Percentiles rank a stretch among this genome's conserved stretches.
phyloP scores from a whole-genome alignment of 129 eudicot genomes.

The Chrysanthemum makinoi region DNA sequence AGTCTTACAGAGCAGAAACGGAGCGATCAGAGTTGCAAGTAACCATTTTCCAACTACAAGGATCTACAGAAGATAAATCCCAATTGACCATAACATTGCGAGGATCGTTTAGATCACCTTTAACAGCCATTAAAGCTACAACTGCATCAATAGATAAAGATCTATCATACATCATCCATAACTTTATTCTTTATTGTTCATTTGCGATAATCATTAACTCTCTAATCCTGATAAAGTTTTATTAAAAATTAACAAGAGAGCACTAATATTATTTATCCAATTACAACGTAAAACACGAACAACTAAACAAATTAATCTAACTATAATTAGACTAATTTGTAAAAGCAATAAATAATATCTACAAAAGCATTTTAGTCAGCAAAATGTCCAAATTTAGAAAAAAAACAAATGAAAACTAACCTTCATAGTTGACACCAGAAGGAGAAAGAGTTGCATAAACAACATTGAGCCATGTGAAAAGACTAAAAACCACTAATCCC shows the following conservation, averaged over 20 bases:
- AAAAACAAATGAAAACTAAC: conserved; percentile 39
- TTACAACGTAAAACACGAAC: conserved; percentile 4
- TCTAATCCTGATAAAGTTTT: not conserved
- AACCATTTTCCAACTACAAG: conserved; percentile 99
- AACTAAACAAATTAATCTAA: not conserved
- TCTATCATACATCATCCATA: not conserved
- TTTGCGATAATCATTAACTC: conserved; percentile 1
- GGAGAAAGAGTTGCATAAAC: conserved; percentile 91
- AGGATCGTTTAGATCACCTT: conserved; percentile 68
- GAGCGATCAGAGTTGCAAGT: conserved; percentile 80
- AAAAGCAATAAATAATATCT: conserved; percentile 18
- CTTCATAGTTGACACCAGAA: conserved; percentile 95
- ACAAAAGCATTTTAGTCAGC: conserved; percentile 6
- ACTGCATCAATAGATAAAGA: conserved; percentile 43
- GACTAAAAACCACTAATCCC: conserved; percentile 42
- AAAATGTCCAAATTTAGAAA: conserved; percentile 28
- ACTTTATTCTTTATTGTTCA: conserved; percentile 5
- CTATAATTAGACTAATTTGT: conserved; percentile 23
- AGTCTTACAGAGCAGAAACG: conserved; percentile 86
- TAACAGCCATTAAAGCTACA: conserved; percentile 90
- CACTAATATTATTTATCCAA: conserved; percentile 5
- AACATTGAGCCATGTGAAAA: conserved; percentile 45
- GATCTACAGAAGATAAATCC: conserved; percentile 96
- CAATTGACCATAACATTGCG: conserved; percentile 84
- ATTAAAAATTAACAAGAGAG: not conserved